Evolutionary conservation across 2,329 filamentous ascomycete genomes (phyloP).

Genomic region (Cordyceps farinosa): DNA sequence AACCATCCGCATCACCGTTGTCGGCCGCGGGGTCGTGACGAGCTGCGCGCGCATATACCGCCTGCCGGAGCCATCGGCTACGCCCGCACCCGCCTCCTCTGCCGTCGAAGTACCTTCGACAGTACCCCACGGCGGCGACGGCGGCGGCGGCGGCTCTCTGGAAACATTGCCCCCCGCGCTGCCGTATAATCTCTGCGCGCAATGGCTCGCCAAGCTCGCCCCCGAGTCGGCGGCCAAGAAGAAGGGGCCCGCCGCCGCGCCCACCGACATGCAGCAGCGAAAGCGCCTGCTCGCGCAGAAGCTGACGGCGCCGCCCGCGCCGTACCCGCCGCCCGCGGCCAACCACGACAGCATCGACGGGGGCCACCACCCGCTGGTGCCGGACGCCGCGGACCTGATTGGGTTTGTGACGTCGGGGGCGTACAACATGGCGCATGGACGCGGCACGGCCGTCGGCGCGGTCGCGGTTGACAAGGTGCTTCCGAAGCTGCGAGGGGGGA

Average conservation of each 20-base stretch:
- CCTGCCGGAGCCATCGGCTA: slow-evolving; percentile 48
- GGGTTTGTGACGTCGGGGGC: slow-evolving; percentile 89
- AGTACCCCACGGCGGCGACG: slow-evolving; percentile 26
- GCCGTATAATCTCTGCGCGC: slow-evolving; percentile 52
- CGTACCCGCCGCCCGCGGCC: slow-evolving; percentile 33
- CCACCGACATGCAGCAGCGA: slow-evolving; percentile 34
- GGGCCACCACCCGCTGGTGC: slow-evolving; percentile 66
- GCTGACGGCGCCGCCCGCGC: slow-evolving; percentile 38
- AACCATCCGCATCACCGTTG: slow-evolving; percentile 63
- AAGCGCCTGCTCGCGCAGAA: slow-evolving; percentile 46
- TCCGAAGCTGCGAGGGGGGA: slow-evolving; percentile 28
- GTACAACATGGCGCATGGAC: slow-evolving; percentile 74
- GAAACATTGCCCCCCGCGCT: slow-evolving; percentile 26
- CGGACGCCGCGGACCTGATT: slow-evolving; percentile 70
- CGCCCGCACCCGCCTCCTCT: slow-evolving; percentile 26
- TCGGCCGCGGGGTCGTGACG: slow-evolving; percentile 66
- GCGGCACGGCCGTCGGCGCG: slow-evolving; percentile 70
- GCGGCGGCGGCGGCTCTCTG: slow-evolving; percentile 11
- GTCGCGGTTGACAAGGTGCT: slow-evolving; percentile 59
- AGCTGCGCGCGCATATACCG: slow-evolving; percentile 81
- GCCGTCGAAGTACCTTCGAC: slow-evolving; percentile 47
- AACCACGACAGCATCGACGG: slow-evolving; percentile 39
- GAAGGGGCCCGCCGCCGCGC: slow-evolving; percentile 17
- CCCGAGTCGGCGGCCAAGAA: slow-evolving; percentile 10
- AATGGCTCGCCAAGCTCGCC: slow-evolving; percentile 66